Conservation (phyloP, 2,329 filamentous ascomycete genomes). For the Plenodomus lindquistii region DNA sequence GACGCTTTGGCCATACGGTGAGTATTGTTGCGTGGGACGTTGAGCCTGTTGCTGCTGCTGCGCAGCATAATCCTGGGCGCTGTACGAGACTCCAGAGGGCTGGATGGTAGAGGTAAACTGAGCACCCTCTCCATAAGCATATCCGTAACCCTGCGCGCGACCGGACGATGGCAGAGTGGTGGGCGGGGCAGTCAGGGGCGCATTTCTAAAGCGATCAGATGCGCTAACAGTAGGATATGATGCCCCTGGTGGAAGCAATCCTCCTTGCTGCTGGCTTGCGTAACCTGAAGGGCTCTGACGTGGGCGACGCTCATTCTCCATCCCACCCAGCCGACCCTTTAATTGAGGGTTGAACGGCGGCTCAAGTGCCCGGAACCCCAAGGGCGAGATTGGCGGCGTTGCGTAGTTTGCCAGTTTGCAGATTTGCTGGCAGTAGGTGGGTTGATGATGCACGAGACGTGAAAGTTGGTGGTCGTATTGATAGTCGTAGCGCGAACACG, state of each 20-base stretch:
- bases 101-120: conserved; percentile 59
- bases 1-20: conserved; percentile 65
- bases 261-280: conserved; percentile 55
- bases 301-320: conserved; percentile 76
- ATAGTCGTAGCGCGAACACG: neutral
- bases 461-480: conserved; percentile 5
- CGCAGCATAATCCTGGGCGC: conserved; percentile 64
- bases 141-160: conserved; percentile 51
- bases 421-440: conserved; percentile 30
- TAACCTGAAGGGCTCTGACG: conserved; percentile 74
- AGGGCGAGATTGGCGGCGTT: conserved; percentile 66
- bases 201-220: conserved; percentile 54
- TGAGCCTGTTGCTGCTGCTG: conserved; percentile 59
- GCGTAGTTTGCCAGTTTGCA: conserved; percentile 69
- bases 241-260: conserved; percentile 49
- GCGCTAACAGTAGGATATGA: conserved; percentile 51
- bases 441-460: conserved; percentile 19
- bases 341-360: conserved; percentile 60
- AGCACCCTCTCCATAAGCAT: conserved; percentile 59
- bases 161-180: conserved; percentile 47
- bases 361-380: conserved; percentile 64
- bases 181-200: conserved; percentile 48
- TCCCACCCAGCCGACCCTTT: conserved; percentile 62
- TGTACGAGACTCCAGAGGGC: conserved; percentile 62
- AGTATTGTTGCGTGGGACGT: conserved; percentile 54